Conservation (phyloP, 2,329 filamentous ascomycete genomes). For the Paracoccidioides brasiliensis region DNA sequence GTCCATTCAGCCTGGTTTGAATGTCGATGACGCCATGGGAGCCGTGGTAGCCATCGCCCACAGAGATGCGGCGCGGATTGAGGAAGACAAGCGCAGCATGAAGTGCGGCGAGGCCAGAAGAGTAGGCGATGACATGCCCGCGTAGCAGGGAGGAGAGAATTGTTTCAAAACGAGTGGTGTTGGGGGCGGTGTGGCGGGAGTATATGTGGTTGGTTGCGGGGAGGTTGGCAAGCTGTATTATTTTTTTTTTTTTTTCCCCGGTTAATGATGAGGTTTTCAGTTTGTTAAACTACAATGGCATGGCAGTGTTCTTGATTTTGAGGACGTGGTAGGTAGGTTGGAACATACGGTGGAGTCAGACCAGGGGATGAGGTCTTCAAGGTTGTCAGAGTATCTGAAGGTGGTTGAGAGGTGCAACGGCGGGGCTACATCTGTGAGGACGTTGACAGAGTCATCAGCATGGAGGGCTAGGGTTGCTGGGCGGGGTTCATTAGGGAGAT, state of each 20-base stretch:
- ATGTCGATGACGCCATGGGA: conserved; percentile 74
- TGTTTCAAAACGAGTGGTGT: conserved; percentile 71
- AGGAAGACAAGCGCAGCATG: conserved; percentile 75
- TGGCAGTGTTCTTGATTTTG: conserved; percentile 10
- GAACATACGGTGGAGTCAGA: conserved; percentile 43
- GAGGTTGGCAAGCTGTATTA: conserved; percentile 6
- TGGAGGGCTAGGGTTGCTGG: conserved; percentile 64
- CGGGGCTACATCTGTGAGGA: conserved; percentile 68
- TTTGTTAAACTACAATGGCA: background rate
- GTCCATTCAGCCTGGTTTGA: conserved; percentile 60
- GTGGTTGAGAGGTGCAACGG: conserved; percentile 85
- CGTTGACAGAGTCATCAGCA: conserved; percentile 65
- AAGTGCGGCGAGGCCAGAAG: conserved; percentile 75
- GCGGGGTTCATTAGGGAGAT: conserved; percentile 15
- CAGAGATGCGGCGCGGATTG: conserved; percentile 70
- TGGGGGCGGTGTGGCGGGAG: conserved; percentile 67
- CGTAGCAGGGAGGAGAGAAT: conserved; percentile 62
- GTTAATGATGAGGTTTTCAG: background rate
- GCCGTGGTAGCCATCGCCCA: conserved; percentile 81
- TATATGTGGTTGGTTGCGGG: conserved; percentile 52
- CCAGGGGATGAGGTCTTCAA: conserved; percentile 46
- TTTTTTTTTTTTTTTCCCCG: background rate
- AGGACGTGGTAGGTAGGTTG: background rate
- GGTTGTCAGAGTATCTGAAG: conserved; percentile 66
- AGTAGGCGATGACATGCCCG: conserved; percentile 58